Evolutionary conservation across 768 basidiomycete genomes (phyloP), one percentile per base, ranked within the genome.

Genomic region (Mycena latifolia): DNA sequence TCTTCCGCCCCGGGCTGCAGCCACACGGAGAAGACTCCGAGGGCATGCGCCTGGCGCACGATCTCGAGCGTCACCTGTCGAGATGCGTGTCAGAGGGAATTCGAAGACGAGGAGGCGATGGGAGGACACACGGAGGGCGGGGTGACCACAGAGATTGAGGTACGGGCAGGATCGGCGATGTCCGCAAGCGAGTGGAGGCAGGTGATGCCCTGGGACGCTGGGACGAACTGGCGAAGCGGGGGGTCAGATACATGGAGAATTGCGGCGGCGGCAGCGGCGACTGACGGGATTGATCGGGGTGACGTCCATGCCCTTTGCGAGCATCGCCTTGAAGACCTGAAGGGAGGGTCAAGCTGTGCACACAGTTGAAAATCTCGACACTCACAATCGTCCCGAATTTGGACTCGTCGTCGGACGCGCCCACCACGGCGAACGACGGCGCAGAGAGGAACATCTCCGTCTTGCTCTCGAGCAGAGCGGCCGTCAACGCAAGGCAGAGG

Each of bases 241-340:
- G 31, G 50, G n/a, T 55, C 12, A 63, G 48, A 57, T 11, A 35
- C 33, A 33, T 33, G 31, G 31, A 11, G 14, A 14, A 6, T 31
- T 15, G 20, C 17, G 12, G 33, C 24, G 41, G 31, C 11, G 31
- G 31, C 31, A 5, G 31, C 25, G 17, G 31, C n/a, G 57, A 33
- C 56, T n/a, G 61, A 86, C 86, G 0, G 81, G 85, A 66, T 88
- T 86, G 18, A 88, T 78, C 1, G 88, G 88, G 0, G 79, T 85
- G 24, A 87, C 86, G 5, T 78, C 75, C 69, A 78, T 80, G 52
- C 78, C 66, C 48, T 82, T n/a, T 6, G 18, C n/a, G n/a, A n/a
- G 5, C 31, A 5, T 11, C 6, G 5, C 31, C 61, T 80, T 78
- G 31, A 88, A 74, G 39, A 88, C 84, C 86, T 87, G 39, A 20